phyloP scores from a whole-genome alignment of 805 yeast species.

The Kazachstania psychrophila region DNA sequence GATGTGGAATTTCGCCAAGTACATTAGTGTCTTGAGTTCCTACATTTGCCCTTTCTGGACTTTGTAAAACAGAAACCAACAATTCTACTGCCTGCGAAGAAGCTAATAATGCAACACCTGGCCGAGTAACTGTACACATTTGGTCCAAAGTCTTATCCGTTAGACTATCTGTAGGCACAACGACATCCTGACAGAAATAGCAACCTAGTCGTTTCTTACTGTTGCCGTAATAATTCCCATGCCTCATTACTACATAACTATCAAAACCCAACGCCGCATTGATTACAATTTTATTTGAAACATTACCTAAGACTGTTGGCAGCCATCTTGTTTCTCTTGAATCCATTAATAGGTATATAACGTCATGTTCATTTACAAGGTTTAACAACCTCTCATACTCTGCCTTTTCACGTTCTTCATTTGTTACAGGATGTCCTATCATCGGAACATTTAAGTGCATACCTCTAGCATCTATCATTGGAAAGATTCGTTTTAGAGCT shows the following conservation, averaged over 20 bases:
- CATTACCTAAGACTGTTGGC: slow-evolving; percentile 77
- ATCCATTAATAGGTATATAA: slow-evolving; percentile 75
- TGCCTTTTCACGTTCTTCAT: slow-evolving; percentile 39
- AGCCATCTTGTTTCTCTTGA: slow-evolving; percentile 95
- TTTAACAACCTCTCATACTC: slow-evolving; percentile 46
- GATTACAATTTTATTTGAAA: slow-evolving; percentile 61
- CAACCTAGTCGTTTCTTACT: slow-evolving; percentile 60
- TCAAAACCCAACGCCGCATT: slow-evolving; percentile 96
- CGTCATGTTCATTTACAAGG: slow-evolving; percentile 63
- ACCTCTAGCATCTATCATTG: slow-evolving; percentile 63
- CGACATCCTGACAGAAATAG: slow-evolving; percentile 91
- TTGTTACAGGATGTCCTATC: slow-evolving; percentile 83
- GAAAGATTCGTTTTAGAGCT: slow-evolving; percentile 64
- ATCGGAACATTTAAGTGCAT: slow-evolving; percentile 72
- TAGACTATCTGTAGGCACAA: slow-evolving; percentile 86
- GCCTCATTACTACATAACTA: slow-evolving; percentile 87
- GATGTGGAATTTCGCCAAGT: slow-evolving; percentile 79
- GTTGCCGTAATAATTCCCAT: slow-evolving; percentile 44
- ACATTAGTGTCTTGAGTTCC: slow-evolving; percentile 26
- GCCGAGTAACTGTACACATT: slow-evolving; percentile 97
- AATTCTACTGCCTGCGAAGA: slow-evolving; percentile 81
- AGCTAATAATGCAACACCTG: slow-evolving; percentile 88
- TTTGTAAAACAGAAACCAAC: slow-evolving; percentile 64
- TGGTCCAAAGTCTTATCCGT: slow-evolving; percentile 86
- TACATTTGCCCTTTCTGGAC: slow-evolving; percentile 36